Evolutionary conservation across 495 filamentous ascomycete species (phyloP).

Genomic region (Penicillium antarcticum): DNA sequence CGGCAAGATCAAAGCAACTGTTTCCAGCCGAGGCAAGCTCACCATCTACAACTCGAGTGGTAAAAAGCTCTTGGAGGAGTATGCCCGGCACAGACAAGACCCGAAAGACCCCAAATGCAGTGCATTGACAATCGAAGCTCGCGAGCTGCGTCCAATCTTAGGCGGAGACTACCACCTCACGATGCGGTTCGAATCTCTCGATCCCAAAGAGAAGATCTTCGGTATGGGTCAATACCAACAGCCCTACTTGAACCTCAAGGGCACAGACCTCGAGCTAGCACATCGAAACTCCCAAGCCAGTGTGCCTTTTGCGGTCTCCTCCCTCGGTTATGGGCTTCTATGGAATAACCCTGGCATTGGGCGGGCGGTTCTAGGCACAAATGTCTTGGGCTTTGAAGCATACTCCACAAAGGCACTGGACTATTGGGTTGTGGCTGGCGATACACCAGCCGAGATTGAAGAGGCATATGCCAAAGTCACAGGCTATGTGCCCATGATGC

Average conservation of each 20-base stretch:
- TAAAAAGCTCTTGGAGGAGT: slow-evolving; percentile 52
- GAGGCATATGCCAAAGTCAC: slow-evolving; percentile 49
- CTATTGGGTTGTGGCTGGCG: slow-evolving; percentile 57
- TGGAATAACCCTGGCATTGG: slow-evolving; percentile 60
- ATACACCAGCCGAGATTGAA: slow-evolving; percentile 49
- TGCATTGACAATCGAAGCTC: slow-evolving; percentile 49
- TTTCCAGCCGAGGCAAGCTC: slow-evolving; percentile 47
- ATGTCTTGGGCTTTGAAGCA: slow-evolving; percentile 57
- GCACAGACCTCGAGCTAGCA: slow-evolving; percentile 53
- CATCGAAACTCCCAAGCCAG: slow-evolving; percentile 61
- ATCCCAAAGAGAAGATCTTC: slow-evolving; percentile 52
- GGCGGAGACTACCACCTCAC: slow-evolving; percentile 54
- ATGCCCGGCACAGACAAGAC: slow-evolving; percentile 49
- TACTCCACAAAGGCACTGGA: slow-evolving; percentile 51
- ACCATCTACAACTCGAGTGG: slow-evolving; percentile 45
- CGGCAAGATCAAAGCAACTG: slow-evolving; percentile 47
- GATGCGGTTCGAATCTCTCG: slow-evolving; percentile 49
- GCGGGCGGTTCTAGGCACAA: slow-evolving; percentile 52
- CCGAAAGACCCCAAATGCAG: slow-evolving; percentile 52
- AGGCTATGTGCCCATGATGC: slow-evolving; percentile 58
- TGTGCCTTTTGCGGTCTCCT: slow-evolving; percentile 53
- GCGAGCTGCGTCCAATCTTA: slow-evolving; percentile 50
- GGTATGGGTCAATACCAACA: slow-evolving; percentile 66
- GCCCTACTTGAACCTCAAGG: slow-evolving; percentile 52
- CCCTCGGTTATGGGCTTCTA: slow-evolving; percentile 53